Evolutionary conservation across 1,139 yeast species (phyloP).

Genomic region (Candida sanyaensis): DNA sequence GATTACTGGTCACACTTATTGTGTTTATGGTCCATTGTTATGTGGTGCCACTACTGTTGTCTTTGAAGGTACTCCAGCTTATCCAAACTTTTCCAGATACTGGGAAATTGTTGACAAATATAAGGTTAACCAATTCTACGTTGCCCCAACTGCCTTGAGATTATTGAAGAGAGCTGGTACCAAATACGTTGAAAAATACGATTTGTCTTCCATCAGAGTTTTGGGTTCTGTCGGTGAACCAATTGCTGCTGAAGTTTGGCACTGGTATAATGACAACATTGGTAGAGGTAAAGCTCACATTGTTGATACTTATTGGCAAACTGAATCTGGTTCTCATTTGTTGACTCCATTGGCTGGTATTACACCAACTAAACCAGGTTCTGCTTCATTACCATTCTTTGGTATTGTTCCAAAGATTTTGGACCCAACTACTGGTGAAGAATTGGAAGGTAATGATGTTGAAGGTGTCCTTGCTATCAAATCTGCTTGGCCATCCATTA

Average conservation of each 20-base stretch:
- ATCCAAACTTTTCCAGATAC: conserved; percentile 76
- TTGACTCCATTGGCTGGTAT: conserved; percentile 72
- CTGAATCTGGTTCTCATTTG: conserved; percentile 77
- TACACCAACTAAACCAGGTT: conserved; percentile 78
- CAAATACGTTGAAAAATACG: conserved; percentile 61
- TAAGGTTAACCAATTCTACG: conserved; percentile 81
- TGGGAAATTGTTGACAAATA: conserved; percentile 82
- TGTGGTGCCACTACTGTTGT: conserved; percentile 82
- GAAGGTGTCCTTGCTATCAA: conserved; percentile 78
- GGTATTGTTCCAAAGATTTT: conserved; percentile 70
- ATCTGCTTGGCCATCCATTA: conserved; percentile 77
- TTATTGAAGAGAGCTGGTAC: conserved; percentile 82
- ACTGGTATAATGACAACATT: conserved; percentile 81
- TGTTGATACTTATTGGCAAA: conserved; percentile 84
- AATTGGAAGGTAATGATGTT: conserved; percentile 58
- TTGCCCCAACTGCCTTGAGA: conserved; percentile 88
- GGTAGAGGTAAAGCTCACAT: conserved; percentile 77
- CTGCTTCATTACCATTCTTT: conserved; percentile 77
- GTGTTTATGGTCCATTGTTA: conserved; percentile 77
- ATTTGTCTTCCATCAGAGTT: conserved; percentile 66
- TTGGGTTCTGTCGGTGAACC: conserved; percentile 93
- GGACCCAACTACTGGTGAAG: conserved; percentile 73
- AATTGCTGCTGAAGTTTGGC: conserved; percentile 92
- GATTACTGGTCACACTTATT: conserved; percentile 88
- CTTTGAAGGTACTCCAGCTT: conserved; percentile 86